These are phyloP conservation scores for Psidium friedrichsthalianum DNA, from an alignment of 345 rosid species.

Conservation along the genomic window DNA sequence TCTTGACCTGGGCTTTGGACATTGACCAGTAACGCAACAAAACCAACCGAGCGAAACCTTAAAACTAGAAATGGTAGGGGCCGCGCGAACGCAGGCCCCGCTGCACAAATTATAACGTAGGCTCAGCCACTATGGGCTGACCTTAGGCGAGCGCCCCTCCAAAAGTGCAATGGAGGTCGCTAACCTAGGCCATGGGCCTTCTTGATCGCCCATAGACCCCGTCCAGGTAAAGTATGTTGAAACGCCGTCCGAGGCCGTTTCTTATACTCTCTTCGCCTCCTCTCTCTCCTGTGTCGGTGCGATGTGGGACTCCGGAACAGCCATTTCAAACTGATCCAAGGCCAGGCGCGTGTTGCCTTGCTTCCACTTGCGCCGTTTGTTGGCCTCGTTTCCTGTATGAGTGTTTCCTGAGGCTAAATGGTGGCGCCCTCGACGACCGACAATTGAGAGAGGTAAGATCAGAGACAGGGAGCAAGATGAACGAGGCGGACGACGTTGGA, in stretches of 20 bases:
- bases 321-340: not conserved
- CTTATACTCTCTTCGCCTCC: not conserved
- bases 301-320: not conserved
- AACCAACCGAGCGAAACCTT: rapidly evolving
- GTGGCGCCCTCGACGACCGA: not conserved
- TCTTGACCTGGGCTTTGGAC: no score
- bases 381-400: not conserved
- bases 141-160: not conserved
- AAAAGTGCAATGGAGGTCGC: not conserved
- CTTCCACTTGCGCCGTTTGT: no score
- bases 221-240: not conserved
- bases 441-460: not conserved
- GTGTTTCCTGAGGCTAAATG: not conserved
- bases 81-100: not conserved
- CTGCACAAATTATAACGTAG: not conserved
- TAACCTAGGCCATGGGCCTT: not conserved
- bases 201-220: not conserved
- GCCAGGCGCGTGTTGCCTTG: not conserved
- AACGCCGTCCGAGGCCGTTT: rapidly evolving
- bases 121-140: not conserved
- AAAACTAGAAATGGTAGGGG: not conserved
- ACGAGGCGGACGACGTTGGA: not conserved
- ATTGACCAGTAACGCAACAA: no score
- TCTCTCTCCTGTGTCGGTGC: no score
- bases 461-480: not conserved